Conservation (phyloP, 2,329 filamentous ascomycete species). For the Leptosphaerulina australis region DNA sequence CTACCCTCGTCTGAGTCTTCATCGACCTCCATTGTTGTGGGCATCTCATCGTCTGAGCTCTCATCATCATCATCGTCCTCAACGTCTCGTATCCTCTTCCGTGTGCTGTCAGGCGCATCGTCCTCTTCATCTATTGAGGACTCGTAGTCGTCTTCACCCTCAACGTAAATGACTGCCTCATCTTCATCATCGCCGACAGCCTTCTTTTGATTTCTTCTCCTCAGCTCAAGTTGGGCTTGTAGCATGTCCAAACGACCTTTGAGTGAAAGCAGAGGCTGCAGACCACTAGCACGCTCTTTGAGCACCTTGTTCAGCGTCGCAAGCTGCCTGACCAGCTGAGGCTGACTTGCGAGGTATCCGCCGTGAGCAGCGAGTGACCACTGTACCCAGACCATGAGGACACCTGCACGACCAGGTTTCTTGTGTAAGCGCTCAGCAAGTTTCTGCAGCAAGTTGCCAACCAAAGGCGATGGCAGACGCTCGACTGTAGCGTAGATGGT, state of each 20-base stretch:
- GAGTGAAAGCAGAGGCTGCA: slow-evolving; percentile 81
- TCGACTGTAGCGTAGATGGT: slow-evolving; percentile 90
- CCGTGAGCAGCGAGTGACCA: slow-evolving; percentile 93
- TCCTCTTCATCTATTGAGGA: slow-evolving; percentile 53
- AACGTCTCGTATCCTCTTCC: slow-evolving; percentile 35
- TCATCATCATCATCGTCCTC: slow-evolving; percentile 40
- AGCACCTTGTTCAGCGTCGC: slow-evolving; percentile 83
- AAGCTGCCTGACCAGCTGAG: slow-evolving; percentile 80
- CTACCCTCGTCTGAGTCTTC: slow-evolving; percentile 60
- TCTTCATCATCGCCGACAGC: slow-evolving; percentile 66
- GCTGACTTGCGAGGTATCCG: slow-evolving; percentile 84
- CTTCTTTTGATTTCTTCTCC: slow-evolving; percentile 69
- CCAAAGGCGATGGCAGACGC: slow-evolving; percentile 83
- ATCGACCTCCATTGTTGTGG: slow-evolving; percentile 56
- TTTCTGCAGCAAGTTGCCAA: slow-evolving; percentile 77
- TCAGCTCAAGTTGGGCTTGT: slow-evolving; percentile 83
- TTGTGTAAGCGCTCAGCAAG: slow-evolving; percentile 86
- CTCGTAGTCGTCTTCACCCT: slow-evolving; percentile 72
- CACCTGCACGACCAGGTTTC: slow-evolving; percentile 85
- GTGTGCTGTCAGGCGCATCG: slow-evolving; percentile 19
- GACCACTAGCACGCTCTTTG: slow-evolving; percentile 80
- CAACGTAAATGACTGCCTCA: slow-evolving; percentile 82
- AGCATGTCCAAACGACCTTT: slow-evolving; percentile 97
- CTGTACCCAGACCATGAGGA: slow-evolving; percentile 93
- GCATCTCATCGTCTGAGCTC: slow-evolving; percentile 63